A percentile compares a stretch with the other conserved stretches of the same genome.
Conservation (phyloP, 2,329 filamentous ascomycete genomes). For the Gnomoniopsis sp. region DNA sequence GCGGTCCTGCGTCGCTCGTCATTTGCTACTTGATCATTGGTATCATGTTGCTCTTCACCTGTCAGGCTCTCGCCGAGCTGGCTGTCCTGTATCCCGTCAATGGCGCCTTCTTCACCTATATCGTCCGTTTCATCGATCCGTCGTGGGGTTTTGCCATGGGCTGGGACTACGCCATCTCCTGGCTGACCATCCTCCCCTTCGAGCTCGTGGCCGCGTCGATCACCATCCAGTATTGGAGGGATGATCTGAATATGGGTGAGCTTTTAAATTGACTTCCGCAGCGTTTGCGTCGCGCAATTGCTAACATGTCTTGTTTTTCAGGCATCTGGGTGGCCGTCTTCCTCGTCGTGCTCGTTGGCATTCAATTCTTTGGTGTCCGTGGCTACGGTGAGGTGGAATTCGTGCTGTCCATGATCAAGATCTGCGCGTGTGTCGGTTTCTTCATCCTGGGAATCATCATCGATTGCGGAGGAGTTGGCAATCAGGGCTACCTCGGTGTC, state of each 20-base stretch:
- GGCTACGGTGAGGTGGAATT: slow-evolving; percentile 61
- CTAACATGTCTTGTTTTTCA: neutral
- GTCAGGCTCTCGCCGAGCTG: slow-evolving; percentile 58
- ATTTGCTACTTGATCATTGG: slow-evolving; percentile 55
- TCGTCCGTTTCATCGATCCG: slow-evolving; percentile 59
- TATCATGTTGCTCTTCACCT: slow-evolving; percentile 55
- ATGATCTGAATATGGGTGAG: slow-evolving; percentile 41
- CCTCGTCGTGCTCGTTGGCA: slow-evolving; percentile 44
- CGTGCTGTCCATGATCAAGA: slow-evolving; percentile 53
- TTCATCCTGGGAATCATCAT: slow-evolving; percentile 62
- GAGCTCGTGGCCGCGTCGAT: slow-evolving; percentile 52
- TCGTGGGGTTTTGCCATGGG: slow-evolving; percentile 54
- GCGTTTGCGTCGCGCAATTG: neutral
- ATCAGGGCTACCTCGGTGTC: slow-evolving; percentile 57
- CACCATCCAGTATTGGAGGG: slow-evolving; percentile 52
- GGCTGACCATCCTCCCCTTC: slow-evolving; percentile 49
- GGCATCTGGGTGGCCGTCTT: slow-evolving; percentile 55
- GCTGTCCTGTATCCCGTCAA: slow-evolving; percentile 59
- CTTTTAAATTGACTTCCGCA: neutral
- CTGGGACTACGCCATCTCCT: slow-evolving; percentile 49
- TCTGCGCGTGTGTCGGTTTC: slow-evolving; percentile 57
- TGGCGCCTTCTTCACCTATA: slow-evolving; percentile 61
- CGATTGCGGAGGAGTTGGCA: slow-evolving; percentile 53
- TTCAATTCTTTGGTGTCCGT: slow-evolving; percentile 55
- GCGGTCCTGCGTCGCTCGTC: slow-evolving; percentile 52